Evolutionary conservation across 306 rosid genomes (phyloP), one percentile per base, ranked within the genome.

Genomic region (Pterocarpus macrocarpus): DNA sequence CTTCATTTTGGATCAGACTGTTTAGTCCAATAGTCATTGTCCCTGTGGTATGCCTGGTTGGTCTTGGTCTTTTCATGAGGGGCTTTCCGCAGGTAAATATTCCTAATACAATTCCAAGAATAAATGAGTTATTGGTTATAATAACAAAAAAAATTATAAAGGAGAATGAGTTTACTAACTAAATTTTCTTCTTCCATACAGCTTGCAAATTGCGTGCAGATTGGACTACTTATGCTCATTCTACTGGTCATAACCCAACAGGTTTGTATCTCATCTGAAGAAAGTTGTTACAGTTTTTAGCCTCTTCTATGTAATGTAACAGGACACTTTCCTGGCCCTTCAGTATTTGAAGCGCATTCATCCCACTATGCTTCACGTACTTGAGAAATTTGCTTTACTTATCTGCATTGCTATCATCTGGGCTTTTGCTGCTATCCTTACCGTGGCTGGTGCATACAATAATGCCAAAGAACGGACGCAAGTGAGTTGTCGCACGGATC

Each of bases 361-460:
- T 74, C 81, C 65, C 43, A 15, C 73, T 15, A 81, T 79, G 41
- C 76, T 83, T 79, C 55, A 16, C 4, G 28, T 90, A 55, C 91
- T 90, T 4, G 97, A 88, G 88, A 88, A 91, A 75, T 94, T 84
- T 83, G 94, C 89, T 77, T 81, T 94, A 64, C 98, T 94, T 80
- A 49, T 92, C 58, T 89, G 97, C 83, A 75, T 89, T 58, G 95
- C 77, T 41, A 16, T 94, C 66, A 35, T 89, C 62, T 94, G 98
- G 98, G 89, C 89, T 65, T 94, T 94, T 73, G 98, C 98, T 11
- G 98, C 94, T 69, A 78, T 90, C 79, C 98, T 94, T 71, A 94
- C 97, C 0, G 94, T 75, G 8, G 90, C 97, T 62, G 97, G 98
- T 61, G 97, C 98, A 36, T 92, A 92, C 82, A 89, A 92, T 50